A percentile compares a stretch with the other conserved stretches of the same genome.
phyloP scores from a whole-genome alignment of 129 eudicot genomes.

The Gnaphalium uliginosum region DNA sequence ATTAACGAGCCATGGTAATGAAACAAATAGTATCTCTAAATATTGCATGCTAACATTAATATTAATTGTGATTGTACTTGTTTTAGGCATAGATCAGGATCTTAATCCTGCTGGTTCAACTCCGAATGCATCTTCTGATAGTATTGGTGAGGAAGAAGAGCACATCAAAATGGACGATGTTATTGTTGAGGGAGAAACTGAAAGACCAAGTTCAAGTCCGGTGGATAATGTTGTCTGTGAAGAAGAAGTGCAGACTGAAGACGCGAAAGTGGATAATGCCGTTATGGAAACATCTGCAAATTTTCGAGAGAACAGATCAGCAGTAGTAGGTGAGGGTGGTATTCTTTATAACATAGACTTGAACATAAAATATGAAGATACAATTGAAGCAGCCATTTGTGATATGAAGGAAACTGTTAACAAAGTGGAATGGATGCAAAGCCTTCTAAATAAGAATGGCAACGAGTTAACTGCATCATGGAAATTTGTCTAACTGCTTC shows the following conservation, averaged over 20 bases:
- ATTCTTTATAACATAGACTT: background rate
- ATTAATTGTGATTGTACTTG: no score
- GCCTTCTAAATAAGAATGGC: conserved; percentile 27
- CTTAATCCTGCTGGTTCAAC: background rate
- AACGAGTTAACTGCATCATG: background rate
- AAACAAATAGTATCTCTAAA: no score
- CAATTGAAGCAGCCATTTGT: conserved; percentile 46
- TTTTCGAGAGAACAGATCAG: conserved; percentile 7
- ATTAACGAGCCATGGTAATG: no score
- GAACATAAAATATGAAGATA: conserved; percentile 22
- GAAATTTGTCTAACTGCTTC: background rate
- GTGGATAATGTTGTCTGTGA: background rate
- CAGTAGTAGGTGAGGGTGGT: background rate
- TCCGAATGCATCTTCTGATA: background rate
- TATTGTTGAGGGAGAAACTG: background rate
- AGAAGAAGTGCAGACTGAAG: background rate
- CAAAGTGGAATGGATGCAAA: conserved; percentile 60
- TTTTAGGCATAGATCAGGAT: no score
- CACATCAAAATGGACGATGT: background rate
- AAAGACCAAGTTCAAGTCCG: background rate
- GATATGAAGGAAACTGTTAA: conserved; percentile 65
- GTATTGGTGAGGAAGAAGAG: background rate
- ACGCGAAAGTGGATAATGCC: conserved; percentile 1
- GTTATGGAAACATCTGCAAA: conserved; percentile 14
- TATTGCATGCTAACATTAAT: no score